Evolutionary conservation across 345 rosid genomes (phyloP).

Genomic region (Syzygium aromaticum): DNA sequence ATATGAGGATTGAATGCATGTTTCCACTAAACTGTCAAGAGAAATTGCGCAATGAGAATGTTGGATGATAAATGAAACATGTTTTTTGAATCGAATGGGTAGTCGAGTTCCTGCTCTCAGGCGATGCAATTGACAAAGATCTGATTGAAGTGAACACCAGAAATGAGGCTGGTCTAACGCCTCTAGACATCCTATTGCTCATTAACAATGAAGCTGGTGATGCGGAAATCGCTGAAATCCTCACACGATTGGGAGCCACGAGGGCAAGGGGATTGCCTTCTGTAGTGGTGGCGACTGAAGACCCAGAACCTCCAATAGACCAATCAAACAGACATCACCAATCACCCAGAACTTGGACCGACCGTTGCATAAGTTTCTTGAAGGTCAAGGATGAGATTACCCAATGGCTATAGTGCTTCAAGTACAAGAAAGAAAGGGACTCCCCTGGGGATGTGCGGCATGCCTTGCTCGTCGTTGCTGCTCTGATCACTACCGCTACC

Average conservation of each 20-base stretch:
- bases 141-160: conserved; percentile 11
- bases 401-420: background rate
- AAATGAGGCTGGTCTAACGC: conserved; percentile 17
- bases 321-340: background rate
- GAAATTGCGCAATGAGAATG: background rate
- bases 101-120: conserved; percentile 6
- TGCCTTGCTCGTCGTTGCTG: background rate
- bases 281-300: background rate
- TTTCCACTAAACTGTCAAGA: background rate
- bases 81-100: conserved; percentile 2
- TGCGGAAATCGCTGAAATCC: conserved; percentile 11
- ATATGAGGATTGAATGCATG: background rate
- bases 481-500: background rate
- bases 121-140: background rate
- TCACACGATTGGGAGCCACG: conserved; percentile 11
- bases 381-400: background rate
- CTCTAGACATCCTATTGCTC: conserved; percentile 10
- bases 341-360: background rate
- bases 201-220: conserved; percentile 18
- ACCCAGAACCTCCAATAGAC: background rate
- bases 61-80: background rate
- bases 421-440: background rate
- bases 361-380: background rate
- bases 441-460: background rate
- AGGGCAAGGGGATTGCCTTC: background rate